Conservation (phyloP, 176 grass and related monocot species). For the Hyparrhenia diplandra region DNA sequence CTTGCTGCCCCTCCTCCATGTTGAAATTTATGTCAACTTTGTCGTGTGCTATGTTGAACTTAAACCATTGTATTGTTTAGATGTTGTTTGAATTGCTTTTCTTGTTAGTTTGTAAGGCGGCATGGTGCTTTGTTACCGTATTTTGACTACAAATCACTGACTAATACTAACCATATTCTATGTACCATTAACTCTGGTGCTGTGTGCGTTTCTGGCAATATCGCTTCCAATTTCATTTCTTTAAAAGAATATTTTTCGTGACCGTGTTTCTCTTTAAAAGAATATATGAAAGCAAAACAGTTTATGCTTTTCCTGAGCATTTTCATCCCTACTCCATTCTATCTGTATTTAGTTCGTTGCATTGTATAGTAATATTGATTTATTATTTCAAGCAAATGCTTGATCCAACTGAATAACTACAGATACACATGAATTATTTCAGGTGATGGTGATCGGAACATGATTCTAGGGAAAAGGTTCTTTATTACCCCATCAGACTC, state of each 20-base stretch:
- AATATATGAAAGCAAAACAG: neutral
- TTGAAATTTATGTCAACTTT: neutral
- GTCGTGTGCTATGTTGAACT: neutral
- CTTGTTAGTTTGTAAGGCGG: neutral
- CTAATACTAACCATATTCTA: neutral
- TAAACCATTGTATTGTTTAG: neutral
- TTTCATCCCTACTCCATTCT: constrained; percentile 6
- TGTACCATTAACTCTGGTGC: neutral
- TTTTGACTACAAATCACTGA: neutral
- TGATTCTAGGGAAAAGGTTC: constrained; percentile 86
- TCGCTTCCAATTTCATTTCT: neutral
- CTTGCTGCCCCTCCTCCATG: neutral
- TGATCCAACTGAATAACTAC: neutral
- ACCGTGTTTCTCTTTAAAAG: neutral
- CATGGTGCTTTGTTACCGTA: neutral
- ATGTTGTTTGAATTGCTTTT: neutral
- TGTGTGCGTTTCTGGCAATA: neutral
- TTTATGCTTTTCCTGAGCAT: neutral
- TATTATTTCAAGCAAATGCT: neutral
- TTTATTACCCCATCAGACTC: constrained; percentile 96
- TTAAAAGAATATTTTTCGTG: neutral
- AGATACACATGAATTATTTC: neutral
- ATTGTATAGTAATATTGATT: neutral
- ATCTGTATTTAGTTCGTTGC: neutral
- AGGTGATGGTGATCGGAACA: constrained; percentile 95